phyloP scores from a whole-genome alignment of 1,284 basidiomycete species.

The Vanrija pseudolonga region DNA sequence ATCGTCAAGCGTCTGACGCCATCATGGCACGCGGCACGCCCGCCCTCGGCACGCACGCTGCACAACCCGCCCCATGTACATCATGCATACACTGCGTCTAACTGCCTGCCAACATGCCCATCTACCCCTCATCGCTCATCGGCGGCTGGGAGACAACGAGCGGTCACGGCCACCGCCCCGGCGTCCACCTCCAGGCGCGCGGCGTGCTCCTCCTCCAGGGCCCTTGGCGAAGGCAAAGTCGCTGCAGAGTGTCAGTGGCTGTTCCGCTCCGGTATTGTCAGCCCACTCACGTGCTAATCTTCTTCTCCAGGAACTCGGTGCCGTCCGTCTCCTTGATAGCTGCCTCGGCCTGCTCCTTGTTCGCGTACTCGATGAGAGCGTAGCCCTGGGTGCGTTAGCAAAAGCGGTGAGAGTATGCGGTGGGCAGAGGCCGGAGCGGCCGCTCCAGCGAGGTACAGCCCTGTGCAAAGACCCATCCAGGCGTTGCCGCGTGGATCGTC shows the following conservation, averaged over 20 bases:
- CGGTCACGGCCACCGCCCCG: constrained; percentile 31
- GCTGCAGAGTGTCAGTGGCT: constrained; percentile 42
- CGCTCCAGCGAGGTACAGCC: too few relatives aligned
- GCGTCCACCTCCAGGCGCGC: constrained; percentile 11
- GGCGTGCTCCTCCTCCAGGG: constrained; percentile 55
- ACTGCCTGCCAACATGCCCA: neutral
- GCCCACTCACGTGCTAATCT: constrained; percentile 60
- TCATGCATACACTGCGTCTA: too few relatives aligned
- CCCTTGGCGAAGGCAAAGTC: constrained; percentile 95
- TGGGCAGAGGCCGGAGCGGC: too few relatives aligned
- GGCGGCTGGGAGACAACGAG: constrained; percentile 33
- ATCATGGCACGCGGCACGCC: too few relatives aligned
- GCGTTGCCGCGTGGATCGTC: too few relatives aligned
- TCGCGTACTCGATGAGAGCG: constrained; percentile 92
- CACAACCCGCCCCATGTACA: too few relatives aligned
- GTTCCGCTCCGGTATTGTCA: neutral
- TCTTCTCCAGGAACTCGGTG: constrained; percentile 79
- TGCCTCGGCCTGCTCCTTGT: constrained; percentile 83
- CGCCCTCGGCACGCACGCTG: too few relatives aligned
- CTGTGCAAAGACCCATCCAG: too few relatives aligned
- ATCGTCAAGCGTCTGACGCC: too few relatives aligned
- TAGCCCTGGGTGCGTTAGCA: constrained; percentile 64
- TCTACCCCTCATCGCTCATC: constrained; percentile 20
- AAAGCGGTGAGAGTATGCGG: neutral
- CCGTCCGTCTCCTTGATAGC: constrained; percentile 82